A percentile compares a stretch with the other conserved stretches of the same genome.
Conservation (phyloP, 257 asterid genomes). For the Cruciata laevipes region DNA sequence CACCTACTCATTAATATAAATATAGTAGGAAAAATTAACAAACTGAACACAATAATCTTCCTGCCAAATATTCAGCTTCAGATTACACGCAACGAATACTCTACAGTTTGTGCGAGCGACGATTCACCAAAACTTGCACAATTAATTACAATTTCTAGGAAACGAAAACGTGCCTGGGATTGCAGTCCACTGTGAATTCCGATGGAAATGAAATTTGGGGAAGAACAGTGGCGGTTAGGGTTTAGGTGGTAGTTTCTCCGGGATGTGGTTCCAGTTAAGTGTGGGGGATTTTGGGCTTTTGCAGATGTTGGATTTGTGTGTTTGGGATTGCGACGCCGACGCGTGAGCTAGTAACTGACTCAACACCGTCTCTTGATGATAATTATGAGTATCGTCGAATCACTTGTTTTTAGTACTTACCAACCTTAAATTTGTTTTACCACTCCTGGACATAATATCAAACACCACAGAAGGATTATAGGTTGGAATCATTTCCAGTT, state of each 20-base stretch:
- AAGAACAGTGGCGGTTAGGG: conserved; percentile 14
- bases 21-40: background rate
- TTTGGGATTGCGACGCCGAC: conserved; percentile 1
- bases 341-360: background rate
- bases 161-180: conserved; percentile 8
- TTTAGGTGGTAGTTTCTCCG: background rate
- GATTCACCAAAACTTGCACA: background rate
- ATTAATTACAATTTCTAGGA: background rate
- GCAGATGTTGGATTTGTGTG: background rate
- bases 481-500: no score
- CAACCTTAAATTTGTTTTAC: background rate
- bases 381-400: background rate
- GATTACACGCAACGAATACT: background rate
- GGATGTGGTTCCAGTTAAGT: background rate
- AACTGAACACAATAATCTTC: background rate
- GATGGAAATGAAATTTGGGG: background rate
- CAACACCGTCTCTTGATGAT: background rate
- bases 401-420: background rate
- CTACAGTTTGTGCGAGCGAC: background rate
- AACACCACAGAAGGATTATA: no score
- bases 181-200: background rate
- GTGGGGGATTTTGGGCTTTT: background rate
- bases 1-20: background rate
- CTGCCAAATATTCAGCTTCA: background rate
- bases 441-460: background rate